Evolutionary conservation across 208 protist genomes (phyloP).

Genomic region (Trypanosoma vivax): DNA sequence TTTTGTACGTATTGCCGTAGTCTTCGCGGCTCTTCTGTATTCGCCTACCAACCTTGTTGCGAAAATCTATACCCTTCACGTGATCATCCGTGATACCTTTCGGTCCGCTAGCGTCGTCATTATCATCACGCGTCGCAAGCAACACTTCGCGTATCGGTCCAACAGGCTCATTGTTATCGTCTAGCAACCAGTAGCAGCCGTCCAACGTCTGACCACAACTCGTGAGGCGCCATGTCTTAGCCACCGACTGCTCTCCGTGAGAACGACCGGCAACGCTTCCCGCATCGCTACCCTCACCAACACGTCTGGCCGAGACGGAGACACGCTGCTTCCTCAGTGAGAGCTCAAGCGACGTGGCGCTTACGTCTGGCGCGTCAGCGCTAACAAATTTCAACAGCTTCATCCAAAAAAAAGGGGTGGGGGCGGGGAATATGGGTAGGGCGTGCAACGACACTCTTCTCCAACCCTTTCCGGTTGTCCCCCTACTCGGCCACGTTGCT

Average conservation of each 20-base stretch:
- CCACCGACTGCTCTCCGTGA: not conserved
- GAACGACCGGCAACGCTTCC: not conserved
- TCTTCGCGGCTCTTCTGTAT: slow-evolving; percentile 53
- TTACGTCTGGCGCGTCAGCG: slow-evolving; percentile 62
- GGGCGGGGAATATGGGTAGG: not conserved
- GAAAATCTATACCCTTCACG: slow-evolving; percentile 53
- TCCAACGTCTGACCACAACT: slow-evolving; percentile 6
- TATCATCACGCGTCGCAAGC: slow-evolving; percentile 27
- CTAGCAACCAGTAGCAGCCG: slow-evolving; percentile 65
- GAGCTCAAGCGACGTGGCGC: slow-evolving; percentile 21
- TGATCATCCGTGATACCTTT: slow-evolving; percentile 15
- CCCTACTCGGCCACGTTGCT: no score
- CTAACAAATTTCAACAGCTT: slow-evolving; percentile 76
- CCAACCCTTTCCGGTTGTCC: not conserved
- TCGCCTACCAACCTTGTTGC: slow-evolving; percentile 61
- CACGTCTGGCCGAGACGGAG: not conserved
- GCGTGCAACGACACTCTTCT: not conserved
- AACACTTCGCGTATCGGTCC: slow-evolving; percentile 43
- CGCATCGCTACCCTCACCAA: not conserved
- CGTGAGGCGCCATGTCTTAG: slow-evolving; percentile 13
- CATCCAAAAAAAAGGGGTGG: slow-evolving; percentile 18
- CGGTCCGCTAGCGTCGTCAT: not conserved
- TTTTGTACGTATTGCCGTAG: slow-evolving; percentile 74
- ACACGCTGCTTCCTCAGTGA: slow-evolving; percentile 5
- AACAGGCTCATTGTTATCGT: slow-evolving; percentile 56